A percentile compares a stretch with the other conserved stretches of the same genome.
Evolutionary conservation across 371 early-diverging fungal genomes (phyloP).

Genomic region (Rhizopus delemar): DNA sequence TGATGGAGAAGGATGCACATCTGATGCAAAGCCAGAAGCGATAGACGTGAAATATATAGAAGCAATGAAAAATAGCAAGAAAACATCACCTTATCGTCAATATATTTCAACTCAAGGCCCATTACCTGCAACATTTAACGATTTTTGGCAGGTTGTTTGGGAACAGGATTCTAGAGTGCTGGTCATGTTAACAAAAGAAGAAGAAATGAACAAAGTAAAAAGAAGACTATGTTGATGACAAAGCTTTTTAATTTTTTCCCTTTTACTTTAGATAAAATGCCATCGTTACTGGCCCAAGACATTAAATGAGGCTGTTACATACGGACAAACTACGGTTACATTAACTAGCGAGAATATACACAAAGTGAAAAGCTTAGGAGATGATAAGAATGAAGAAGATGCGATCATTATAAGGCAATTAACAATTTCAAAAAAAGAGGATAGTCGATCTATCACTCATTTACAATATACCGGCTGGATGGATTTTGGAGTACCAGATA

Average conservation of each 20-base stretch:
- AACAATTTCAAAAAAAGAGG: conserved; percentile 10
- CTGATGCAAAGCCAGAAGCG: conserved; percentile 68
- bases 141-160: conserved; percentile 92
- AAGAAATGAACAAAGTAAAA: conserved; percentile 71
- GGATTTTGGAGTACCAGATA: conserved; percentile 81
- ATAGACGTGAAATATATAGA: conserved; percentile 24
- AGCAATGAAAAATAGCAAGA: conserved; percentile 24
- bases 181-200: conserved; percentile 88
- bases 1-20: conserved; percentile 58
- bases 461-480: conserved; percentile 91
- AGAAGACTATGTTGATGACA: conserved; percentile 1
- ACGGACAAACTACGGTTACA: conserved; percentile 44
- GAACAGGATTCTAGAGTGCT: conserved; percentile 76
- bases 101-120: conserved; percentile 93
- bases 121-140: conserved; percentile 74
- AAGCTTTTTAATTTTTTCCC: conserved; percentile 2
- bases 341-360: conserved; percentile 22
- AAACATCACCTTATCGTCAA: conserved; percentile 28
- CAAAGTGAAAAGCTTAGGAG: conserved; percentile 16
- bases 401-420: conserved; percentile 31
- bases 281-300: conserved; percentile 76
- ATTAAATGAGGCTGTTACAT: conserved; percentile 31
- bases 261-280: conserved; percentile 55
- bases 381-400: conserved; percentile 30
- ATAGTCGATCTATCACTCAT: conserved; percentile 56